These are phyloP conservation scores for Tricholoma bakamatsutake DNA, from an alignment of 768 basidiomycete genomes.

Conservation along the genomic window DNA sequence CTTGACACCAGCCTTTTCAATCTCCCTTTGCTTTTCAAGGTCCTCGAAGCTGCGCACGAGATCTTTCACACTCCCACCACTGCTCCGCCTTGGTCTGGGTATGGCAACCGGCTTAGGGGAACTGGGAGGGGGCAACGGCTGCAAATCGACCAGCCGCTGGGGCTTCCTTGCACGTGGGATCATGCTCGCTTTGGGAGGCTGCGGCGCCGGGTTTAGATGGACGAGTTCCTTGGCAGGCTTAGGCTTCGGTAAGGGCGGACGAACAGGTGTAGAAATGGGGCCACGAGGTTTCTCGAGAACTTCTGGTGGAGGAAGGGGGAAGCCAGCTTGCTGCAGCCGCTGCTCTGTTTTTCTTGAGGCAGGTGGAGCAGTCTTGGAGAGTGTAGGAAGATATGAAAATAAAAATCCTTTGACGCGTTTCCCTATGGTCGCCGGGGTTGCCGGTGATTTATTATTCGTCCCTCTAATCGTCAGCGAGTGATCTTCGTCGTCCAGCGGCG, in stretches of 20 bases:
- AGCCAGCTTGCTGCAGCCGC: conserved; percentile 29
- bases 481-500: neutral
- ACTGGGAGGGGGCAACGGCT: conserved; percentile 30
- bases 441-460: conserved; percentile 2
- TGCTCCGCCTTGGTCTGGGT: conserved; percentile 46
- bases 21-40: conserved; percentile 23
- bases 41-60: conserved; percentile 60
- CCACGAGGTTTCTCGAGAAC: conserved; percentile 43
- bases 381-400: conserved; percentile 54
- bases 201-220: conserved; percentile 49
- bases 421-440: conserved; percentile 33
- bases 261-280: conserved; percentile 55
- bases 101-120: conserved; percentile 17
- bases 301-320: conserved; percentile 52
- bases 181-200: conserved; percentile 31
- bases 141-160: conserved; percentile 50
- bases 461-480: neutral
- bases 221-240: conserved; percentile 63
- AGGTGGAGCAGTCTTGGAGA: conserved; percentile 32
- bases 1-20: conserved; percentile 17
- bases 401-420: conserved; percentile 51
- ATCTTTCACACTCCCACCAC: conserved; percentile 69
- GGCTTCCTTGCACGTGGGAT: conserved; percentile 38
- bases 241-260: conserved; percentile 39
- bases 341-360: conserved; percentile 12